Evolutionary conservation across 169 alveolate species (phyloP).

Genomic region (Eimeria falciformis): DNA sequence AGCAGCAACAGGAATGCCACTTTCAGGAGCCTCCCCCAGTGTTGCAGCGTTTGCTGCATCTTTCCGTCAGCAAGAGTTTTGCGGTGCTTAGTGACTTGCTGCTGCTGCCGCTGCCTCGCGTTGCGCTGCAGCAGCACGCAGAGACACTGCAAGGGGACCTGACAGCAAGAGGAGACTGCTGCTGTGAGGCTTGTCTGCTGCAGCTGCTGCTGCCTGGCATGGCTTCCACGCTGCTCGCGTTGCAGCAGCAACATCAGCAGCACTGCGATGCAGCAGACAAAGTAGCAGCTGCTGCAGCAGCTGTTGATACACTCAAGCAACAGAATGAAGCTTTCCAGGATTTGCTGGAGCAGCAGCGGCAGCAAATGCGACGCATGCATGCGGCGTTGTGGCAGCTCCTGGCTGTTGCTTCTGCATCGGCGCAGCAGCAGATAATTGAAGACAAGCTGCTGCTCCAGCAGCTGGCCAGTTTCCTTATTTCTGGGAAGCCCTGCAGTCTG

Average conservation of each 20-base stretch:
- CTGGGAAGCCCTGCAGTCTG: slow-evolving; percentile 25
- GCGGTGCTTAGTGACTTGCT: slow-evolving; percentile 32
- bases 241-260: slow-evolving; percentile 29
- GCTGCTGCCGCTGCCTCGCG: slow-evolving; percentile 66
- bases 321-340: neutral
- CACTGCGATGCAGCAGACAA: slow-evolving; percentile 50
- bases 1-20: neutral
- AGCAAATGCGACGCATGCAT: slow-evolving; percentile 7
- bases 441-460: slow-evolving; percentile 35
- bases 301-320: neutral
- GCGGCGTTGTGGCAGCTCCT: slow-evolving; percentile 58
- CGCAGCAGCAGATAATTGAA: slow-evolving; percentile 5
- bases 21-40: slow-evolving; percentile 24
- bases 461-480: slow-evolving; percentile 9
- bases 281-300: slow-evolving; percentile 19
- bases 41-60: slow-evolving; percentile 43
- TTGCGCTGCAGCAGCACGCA: slow-evolving; percentile 39
- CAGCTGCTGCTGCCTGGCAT: slow-evolving; percentile 59
- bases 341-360: slow-evolving; percentile 35
- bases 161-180: slow-evolving; percentile 15
- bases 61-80: slow-evolving; percentile 20
- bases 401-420: slow-evolving; percentile 31
- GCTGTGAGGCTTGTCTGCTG: slow-evolving; percentile 30
- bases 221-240: neutral
- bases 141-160: neutral